Percentiles rank a stretch among this genome's conserved stretches.
Evolutionary conservation across 305 asterid species (phyloP).

Genomic region (Lippia alba): DNA sequence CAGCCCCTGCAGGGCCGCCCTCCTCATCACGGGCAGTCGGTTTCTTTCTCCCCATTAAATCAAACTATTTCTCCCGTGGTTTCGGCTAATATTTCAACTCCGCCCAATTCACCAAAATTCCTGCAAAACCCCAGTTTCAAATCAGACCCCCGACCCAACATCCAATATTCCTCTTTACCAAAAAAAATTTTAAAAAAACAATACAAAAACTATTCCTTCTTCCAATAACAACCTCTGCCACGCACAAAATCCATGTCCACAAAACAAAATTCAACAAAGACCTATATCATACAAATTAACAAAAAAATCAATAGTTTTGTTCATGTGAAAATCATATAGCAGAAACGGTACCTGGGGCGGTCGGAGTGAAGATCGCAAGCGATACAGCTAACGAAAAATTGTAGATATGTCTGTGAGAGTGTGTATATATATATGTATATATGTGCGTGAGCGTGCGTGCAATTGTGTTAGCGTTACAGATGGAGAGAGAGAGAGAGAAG

Average conservation of each 20-base stretch:
- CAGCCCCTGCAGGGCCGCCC: conserved; percentile 46
- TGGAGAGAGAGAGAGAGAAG: conserved; percentile 14
- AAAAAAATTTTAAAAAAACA: neutral
- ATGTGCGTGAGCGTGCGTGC: neutral
- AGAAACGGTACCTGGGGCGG: conserved; percentile 24
- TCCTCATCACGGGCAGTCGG: conserved; percentile 64
- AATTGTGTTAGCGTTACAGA: conserved; percentile 18
- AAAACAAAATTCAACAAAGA: neutral
- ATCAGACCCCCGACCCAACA: conserved; percentile 30
- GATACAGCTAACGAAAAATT: neutral
- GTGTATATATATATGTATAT: neutral
- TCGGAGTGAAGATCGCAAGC: conserved; percentile 18
- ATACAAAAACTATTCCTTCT: neutral
- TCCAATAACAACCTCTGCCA: conserved; percentile 2
- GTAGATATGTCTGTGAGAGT: neutral
- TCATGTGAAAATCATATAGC: neutral
- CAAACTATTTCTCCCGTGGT: conserved; percentile 19
- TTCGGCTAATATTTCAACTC: conserved; percentile 42
- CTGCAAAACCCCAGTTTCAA: conserved; percentile 36
- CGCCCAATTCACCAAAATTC: conserved; percentile 32
- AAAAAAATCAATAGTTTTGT: conserved; percentile 5
- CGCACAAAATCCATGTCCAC: conserved; percentile 6
- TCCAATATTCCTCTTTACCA: neutral
- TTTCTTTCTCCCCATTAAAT: conserved; percentile 86
- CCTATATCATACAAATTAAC: conserved; percentile 9